Conservation (phyloP, 768 basidiomycete genomes). For the Lactifluus subvellereus region DNA sequence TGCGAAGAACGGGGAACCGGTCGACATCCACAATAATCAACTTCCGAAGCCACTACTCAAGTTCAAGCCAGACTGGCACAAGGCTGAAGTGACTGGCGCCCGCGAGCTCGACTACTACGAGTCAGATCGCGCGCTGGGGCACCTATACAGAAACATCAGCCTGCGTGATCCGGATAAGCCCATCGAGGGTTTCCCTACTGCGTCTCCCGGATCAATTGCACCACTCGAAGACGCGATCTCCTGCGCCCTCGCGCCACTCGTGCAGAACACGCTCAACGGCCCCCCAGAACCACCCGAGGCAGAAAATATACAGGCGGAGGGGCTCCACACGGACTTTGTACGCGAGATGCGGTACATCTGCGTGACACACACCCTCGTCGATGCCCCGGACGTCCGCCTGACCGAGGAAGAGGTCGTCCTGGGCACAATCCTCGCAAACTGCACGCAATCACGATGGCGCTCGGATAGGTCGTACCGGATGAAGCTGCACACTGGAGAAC, state of each 20-base stretch:
- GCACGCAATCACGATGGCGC: too few relatives aligned
- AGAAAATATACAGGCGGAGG: background rate
- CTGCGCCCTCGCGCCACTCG: too few relatives aligned
- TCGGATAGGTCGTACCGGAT: background rate
- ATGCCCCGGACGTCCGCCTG: too few relatives aligned
- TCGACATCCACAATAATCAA: background rate
- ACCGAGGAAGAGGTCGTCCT: too few relatives aligned
- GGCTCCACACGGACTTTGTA: background rate
- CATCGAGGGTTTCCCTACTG: background rate
- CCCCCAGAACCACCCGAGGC: background rate
- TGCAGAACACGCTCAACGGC: background rate
- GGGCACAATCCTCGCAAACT: too few relatives aligned
- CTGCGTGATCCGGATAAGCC: constrained; percentile 39
- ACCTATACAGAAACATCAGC: constrained; percentile 35
- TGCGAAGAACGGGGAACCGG: too few relatives aligned
- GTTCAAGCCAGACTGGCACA: background rate
- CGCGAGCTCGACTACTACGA: too few relatives aligned
- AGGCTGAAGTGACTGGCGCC: too few relatives aligned
- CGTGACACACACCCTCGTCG: too few relatives aligned
- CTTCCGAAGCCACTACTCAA: background rate
- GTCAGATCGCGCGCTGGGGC: background rate
- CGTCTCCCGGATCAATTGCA: too few relatives aligned
- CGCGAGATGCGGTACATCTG: background rate
- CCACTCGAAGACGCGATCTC: too few relatives aligned
- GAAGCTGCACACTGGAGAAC: background rate